Conservation (phyloP, 83 land plant genomes). For the Diphasiastrum complanatum region DNA sequence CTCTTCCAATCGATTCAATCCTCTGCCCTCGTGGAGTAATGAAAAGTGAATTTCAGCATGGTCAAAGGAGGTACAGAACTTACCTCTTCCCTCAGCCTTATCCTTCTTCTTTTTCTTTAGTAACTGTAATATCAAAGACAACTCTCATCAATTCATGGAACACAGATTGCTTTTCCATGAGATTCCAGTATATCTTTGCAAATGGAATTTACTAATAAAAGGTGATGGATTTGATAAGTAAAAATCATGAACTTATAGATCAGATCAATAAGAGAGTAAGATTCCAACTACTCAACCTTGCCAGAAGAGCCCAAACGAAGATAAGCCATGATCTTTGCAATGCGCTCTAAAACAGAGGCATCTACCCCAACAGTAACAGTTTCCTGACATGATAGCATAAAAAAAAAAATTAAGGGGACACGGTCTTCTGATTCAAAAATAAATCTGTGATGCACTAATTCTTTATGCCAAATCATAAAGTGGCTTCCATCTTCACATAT, state of each 20-base stretch:
- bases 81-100: conserved; percentile 35
- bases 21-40: neutral
- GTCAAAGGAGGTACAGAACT: conserved; percentile 1
- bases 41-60: conserved; percentile 1
- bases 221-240: neutral
- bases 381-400: too few species aligned
- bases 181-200: neutral
- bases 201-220: neutral
- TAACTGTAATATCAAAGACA: conserved; percentile 31
- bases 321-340: conserved; percentile 96
- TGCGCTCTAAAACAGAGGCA: conserved; percentile 86
- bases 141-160: neutral
- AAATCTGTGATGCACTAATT: too few species aligned
- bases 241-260: neutral
- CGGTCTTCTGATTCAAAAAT: too few species aligned
- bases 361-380: conserved; percentile 92
- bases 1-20: neutral
- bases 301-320: conserved; percentile 97
- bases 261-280: neutral
- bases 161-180: neutral
- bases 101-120: conserved; percentile 95
- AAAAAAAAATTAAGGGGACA: too few species aligned
- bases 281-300: too few species aligned
- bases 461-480: too few species aligned
- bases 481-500: too few species aligned